Conservation (phyloP, 768 basidiomycete genomes). For the Suillus occidentalis region DNA sequence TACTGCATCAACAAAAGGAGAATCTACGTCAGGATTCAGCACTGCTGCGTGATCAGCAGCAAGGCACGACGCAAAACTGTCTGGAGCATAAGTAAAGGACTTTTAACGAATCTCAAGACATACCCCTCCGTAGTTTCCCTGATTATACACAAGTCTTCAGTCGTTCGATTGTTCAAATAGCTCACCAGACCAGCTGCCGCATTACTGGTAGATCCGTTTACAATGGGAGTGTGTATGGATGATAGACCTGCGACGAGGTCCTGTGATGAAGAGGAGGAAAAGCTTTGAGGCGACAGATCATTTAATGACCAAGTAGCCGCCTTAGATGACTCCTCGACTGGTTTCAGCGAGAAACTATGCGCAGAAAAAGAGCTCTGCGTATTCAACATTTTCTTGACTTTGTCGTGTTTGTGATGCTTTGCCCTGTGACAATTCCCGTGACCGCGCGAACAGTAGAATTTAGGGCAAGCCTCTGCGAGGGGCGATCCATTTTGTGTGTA, state of each 20-base stretch:
- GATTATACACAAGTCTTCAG: conserved; percentile 53
- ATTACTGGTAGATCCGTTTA: conserved; percentile 21
- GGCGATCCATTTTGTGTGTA: not conserved
- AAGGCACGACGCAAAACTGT: conserved; percentile 57
- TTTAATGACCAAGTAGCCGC: conserved; percentile 6
- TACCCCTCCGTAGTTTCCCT: conserved; percentile 52
- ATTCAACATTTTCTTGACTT: conserved; percentile 34
- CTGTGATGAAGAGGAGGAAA: conserved; percentile 8
- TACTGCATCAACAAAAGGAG: conserved; percentile 59
- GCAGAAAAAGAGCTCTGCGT: conserved; percentile 28
- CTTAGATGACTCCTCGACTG: conserved; percentile 11
- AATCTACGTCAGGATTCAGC: conserved; percentile 65
- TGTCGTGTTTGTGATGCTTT: conserved; percentile 41
- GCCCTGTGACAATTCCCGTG: conserved; percentile 35
- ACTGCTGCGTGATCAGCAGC: conserved; percentile 62
- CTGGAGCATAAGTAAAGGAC: conserved; percentile 17
- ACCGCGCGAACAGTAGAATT: conserved; percentile 36
- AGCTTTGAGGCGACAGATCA: conserved; percentile 8
- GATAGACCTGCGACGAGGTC: conserved; percentile 29
- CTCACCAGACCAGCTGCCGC: conserved; percentile 19
- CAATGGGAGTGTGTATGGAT: conserved; percentile 7
- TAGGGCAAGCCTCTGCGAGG: conserved; percentile 29
- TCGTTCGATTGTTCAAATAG: conserved; percentile 38
- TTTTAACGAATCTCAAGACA: conserved; percentile 16
- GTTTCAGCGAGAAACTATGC: conserved; percentile 28